phyloP scores from a whole-genome alignment of 225 moss, liverwort and hornwort genomes.

The Pleurozium schreberi region DNA sequence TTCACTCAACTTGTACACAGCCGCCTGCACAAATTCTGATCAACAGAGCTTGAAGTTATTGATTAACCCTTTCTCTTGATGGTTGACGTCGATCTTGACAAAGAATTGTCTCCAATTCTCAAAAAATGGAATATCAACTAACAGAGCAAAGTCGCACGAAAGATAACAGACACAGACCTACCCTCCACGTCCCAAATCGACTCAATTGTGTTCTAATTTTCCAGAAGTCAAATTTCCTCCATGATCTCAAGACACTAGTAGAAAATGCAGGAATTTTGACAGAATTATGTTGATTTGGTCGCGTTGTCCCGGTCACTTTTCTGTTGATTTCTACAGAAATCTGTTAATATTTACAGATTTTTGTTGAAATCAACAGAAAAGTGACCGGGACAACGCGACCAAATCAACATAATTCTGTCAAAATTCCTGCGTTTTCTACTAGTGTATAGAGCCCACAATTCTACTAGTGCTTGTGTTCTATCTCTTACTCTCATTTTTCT shows the following conservation, averaged over 20 bases:
- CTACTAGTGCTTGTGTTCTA: no score
- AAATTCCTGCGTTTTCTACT: no score
- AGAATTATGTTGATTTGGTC: no score
- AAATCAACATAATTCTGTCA: no score
- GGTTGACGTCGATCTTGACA: background rate
- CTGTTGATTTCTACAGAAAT: no score
- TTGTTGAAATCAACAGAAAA: no score
- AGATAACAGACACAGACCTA: background rate
- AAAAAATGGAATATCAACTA: background rate
- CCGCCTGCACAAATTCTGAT: constrained; percentile 71
- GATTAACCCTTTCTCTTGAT: background rate
- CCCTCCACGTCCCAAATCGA: background rate
- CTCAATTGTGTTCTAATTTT: background rate
- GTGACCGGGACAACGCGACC: no score
- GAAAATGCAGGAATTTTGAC: no score
- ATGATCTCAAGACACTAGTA: background rate
- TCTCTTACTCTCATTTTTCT: no score
- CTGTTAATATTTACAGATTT: no score
- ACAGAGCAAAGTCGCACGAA: background rate
- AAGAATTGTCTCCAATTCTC: background rate
- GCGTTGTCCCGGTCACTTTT: no score
- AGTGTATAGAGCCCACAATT: no score
- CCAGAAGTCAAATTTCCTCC: background rate
- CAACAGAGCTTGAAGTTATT: background rate
- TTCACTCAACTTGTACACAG: constrained; percentile 88